These are phyloP conservation scores for Cordyceps militaris DNA, from an alignment of 2,329 filamentous ascomycete genomes.

Conservation along the genomic window DNA sequence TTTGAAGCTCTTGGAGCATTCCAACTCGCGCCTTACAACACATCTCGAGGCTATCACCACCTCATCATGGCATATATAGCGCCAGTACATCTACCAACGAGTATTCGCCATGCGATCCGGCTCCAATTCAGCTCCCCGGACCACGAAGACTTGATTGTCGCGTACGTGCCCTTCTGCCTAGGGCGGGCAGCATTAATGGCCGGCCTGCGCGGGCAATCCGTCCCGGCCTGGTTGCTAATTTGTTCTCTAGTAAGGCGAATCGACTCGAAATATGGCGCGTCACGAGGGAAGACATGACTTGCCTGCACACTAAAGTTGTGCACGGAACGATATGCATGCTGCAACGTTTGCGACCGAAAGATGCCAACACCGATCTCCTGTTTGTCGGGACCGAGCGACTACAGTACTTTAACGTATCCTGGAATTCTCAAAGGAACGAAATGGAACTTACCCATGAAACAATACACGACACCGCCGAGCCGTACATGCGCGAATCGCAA, in stretches of 20 bases:
- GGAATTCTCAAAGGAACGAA: conserved; percentile 55
- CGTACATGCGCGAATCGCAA: conserved; percentile 66
- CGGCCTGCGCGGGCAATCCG: background rate
- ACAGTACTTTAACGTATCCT: conserved; percentile 83
- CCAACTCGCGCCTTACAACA: background rate
- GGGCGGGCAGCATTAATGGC: background rate
- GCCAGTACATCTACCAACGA: conserved; percentile 87
- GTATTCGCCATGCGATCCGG: conserved; percentile 80
- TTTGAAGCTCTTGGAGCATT: background rate
- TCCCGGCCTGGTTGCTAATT: conserved; percentile 22
- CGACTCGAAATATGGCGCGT: conserved; percentile 77
- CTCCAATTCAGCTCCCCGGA: conserved; percentile 66
- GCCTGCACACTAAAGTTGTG: conserved; percentile 63
- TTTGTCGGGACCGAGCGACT: conserved; percentile 88
- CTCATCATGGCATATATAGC: conserved; percentile 81
- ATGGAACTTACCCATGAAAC: conserved; percentile 46
- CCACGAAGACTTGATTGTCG: conserved; percentile 77
- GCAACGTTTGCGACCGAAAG: conserved; percentile 67
- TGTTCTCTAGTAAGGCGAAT: conserved; percentile 62
- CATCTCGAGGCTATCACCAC: background rate
- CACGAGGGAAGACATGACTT: conserved; percentile 54
- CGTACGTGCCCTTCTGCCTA: conserved; percentile 50
- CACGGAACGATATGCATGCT: conserved; percentile 86
- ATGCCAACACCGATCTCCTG: conserved; percentile 71
- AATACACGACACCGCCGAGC: conserved; percentile 49